Base-by-base conservation (phyloP, 768 basidiomycete genomes). In the Nevesoporus exiguus region DNA sequence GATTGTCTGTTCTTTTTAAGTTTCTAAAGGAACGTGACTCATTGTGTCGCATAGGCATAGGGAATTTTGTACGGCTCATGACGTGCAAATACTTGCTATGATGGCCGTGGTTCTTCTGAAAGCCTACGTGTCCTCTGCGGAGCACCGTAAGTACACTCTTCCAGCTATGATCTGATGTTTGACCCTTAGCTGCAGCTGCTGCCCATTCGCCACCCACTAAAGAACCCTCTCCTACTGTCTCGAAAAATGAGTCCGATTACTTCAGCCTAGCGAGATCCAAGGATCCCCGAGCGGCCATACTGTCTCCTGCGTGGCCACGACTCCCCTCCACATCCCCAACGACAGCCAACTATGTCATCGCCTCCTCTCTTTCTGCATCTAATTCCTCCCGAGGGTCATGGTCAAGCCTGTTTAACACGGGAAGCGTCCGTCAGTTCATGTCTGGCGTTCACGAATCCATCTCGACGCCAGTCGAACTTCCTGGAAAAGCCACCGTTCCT, bases 41-140 rank as follows among this genome's bases (percentile, higher is more conserved):
- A 56, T 49, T 19, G 3, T 54, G 27, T 33, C 54, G 7, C 24
- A 17, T 42, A 83, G 82, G 57, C 76, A 81, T 33, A 53, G 59
- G 4, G 74, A 80, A 52, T 70, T 80, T 29, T 67, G 72, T 14
- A 61, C 57, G 7, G 74, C 72, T 31, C 89, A 81, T 62, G 89
- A 93, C 61, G 67, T 92, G 1, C 90, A 93, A 62, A 85, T 90
- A 84, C 74, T 93, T 15, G 89, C 88, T 0, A 90, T 93, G 81
- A 56, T 90, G 4, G 76, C 88, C 0, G 73, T 82, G 45, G 68
- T 90, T n/a, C 70, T 92, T 3, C 74, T 92, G 3, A 84, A 85
- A 62, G 77, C 66, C 49, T 55, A 59, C 13, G 6, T 49, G 5
- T 47, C 59, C 6, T 47, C 59, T 8, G 34, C 8, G 17, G 57